Percentiles rank a stretch among this genome's conserved stretches.
These are phyloP conservation scores for Penicillium nordicum DNA, from an alignment of 2,329 filamentous ascomycete genomes.

Conservation along the genomic window DNA sequence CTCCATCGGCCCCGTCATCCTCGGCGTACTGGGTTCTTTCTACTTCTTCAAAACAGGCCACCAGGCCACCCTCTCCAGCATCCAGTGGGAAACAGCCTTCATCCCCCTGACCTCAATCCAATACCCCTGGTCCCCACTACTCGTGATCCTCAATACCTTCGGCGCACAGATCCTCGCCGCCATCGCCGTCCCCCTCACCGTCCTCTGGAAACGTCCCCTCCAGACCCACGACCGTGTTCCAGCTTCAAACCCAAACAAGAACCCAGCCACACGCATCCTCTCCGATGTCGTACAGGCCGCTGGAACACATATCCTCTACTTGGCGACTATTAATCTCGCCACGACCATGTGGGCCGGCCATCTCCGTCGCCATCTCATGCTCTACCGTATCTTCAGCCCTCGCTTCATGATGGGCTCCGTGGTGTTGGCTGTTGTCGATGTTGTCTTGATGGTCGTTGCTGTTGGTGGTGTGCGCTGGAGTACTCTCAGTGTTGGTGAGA, in stretches of 20 bases:
- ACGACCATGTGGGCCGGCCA: constrained; percentile 89
- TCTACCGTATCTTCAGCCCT: constrained; percentile 90
- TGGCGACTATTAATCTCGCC: constrained; percentile 75
- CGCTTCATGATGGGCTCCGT: constrained; percentile 79
- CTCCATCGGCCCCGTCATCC: constrained; percentile 76
- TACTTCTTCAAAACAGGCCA: constrained; percentile 98
- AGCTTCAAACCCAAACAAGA: constrained; percentile 19
- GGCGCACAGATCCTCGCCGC: constrained; percentile 82
- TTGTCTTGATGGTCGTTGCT: constrained; percentile 68
- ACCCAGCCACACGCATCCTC: constrained; percentile 49
- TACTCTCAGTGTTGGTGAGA: constrained; percentile 72
- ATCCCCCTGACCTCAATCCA: constrained; percentile 76
- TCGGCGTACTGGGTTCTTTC: constrained; percentile 86
- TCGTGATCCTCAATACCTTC: constrained; percentile 82
- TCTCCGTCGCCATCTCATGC: constrained; percentile 87
- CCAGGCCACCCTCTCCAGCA: constrained; percentile 78
- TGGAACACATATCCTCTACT: constrained; percentile 74
- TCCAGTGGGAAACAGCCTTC: constrained; percentile 96
- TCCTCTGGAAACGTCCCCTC: constrained; percentile 84
- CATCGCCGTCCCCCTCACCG: constrained; percentile 72
- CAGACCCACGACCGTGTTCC: constrained; percentile 56
- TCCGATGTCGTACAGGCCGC: constrained; percentile 68
- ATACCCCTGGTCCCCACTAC: constrained; percentile 84
- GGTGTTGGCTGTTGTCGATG: constrained; percentile 71
- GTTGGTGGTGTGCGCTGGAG: constrained; percentile 72